Percentiles rank a stretch among this genome's conserved stretches.
phyloP scores from a whole-genome alignment of 2,329 filamentous ascomycete species.

The Colletotrichum tanaceti region DNA sequence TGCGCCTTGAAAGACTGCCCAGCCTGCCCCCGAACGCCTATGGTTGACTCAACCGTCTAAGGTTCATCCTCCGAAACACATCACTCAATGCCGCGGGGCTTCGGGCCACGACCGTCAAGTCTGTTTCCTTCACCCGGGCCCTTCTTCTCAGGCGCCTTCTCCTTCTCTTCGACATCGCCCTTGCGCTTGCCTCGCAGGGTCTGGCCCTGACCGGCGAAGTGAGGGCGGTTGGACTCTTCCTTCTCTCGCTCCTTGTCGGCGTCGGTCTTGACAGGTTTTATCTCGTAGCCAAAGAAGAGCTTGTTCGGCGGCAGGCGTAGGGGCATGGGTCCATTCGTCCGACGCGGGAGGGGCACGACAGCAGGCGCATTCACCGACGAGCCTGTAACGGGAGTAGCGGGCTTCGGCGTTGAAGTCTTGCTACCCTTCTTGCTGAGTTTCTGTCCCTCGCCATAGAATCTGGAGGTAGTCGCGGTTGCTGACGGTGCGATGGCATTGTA shows the following conservation, averaged over 20 bases:
- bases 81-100: slow-evolving; percentile 23
- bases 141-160: slow-evolving; percentile 61
- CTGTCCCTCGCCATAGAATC: slow-evolving; percentile 85
- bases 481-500: slow-evolving; percentile 90
- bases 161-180: slow-evolving; percentile 61
- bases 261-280: slow-evolving; percentile 86
- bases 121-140: slow-evolving; percentile 56
- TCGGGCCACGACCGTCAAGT: slow-evolving; percentile 54
- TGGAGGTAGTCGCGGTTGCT: slow-evolving; percentile 75
- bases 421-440: slow-evolving; percentile 86
- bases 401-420: slow-evolving; percentile 78
- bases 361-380: slow-evolving; percentile 56
- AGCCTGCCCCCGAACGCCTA: slow-evolving; percentile 31
- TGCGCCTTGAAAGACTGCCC: slow-evolving; percentile 34
- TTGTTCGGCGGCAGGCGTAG: slow-evolving; percentile 88
- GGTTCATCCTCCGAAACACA: not conserved
- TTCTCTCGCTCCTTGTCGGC: slow-evolving; percentile 76
- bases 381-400: slow-evolving; percentile 77
- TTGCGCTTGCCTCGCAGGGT: slow-evolving; percentile 84
- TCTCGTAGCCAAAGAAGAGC: slow-evolving; percentile 95
- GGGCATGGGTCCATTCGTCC: slow-evolving; percentile 85
- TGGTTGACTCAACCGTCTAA: slow-evolving; percentile 18
- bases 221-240: slow-evolving; percentile 73
- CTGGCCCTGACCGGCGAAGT: slow-evolving; percentile 87
- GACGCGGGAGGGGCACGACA: slow-evolving; percentile 50